Evolutionary conservation across 768 basidiomycete species (phyloP).

Genomic region (Trametes coccinea): DNA sequence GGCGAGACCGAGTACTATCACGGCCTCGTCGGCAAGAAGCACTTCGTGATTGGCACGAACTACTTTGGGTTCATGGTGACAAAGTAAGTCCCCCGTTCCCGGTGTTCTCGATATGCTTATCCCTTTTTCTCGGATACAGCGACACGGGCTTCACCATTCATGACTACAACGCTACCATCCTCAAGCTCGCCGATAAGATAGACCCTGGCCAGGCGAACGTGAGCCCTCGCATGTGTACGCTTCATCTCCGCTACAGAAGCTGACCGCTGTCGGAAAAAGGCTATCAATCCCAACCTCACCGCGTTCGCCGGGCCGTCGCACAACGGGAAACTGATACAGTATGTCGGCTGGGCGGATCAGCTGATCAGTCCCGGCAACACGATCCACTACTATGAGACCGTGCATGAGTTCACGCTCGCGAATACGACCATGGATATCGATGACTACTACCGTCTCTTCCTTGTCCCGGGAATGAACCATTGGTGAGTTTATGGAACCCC

Average conservation of each 20-base stretch:
- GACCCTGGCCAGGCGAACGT: slow-evolving; percentile 28
- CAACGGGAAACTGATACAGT: slow-evolving; percentile 29
- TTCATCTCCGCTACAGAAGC: background rate
- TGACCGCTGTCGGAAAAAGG: slow-evolving; percentile 6
- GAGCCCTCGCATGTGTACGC: background rate
- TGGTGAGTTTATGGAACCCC: slow-evolving; percentile 21
- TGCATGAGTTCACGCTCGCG: slow-evolving; percentile 26
- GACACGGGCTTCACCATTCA: slow-evolving; percentile 25
- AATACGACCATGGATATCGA: slow-evolving; percentile 29
- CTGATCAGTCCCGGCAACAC: slow-evolving; percentile 34
- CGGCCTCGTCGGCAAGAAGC: slow-evolving; percentile 21
- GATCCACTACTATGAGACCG: slow-evolving; percentile 28
- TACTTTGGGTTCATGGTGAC: slow-evolving; percentile 25
- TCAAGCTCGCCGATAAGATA: slow-evolving; percentile 22
- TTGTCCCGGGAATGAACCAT: slow-evolving; percentile 36
- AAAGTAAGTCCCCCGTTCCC: slow-evolving; percentile 19
- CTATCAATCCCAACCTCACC: slow-evolving; percentile 27
- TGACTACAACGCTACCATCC: slow-evolving; percentile 21
- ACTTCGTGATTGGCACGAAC: slow-evolving; percentile 14
- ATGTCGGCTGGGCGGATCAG: slow-evolving; percentile 32
- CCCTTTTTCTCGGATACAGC: slow-evolving; percentile 4
- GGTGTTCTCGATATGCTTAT: background rate
- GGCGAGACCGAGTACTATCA: slow-evolving; percentile 25
- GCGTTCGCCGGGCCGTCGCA: slow-evolving; percentile 25
- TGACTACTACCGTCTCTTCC: slow-evolving; percentile 36